phyloP scores from a whole-genome alignment of 2,329 filamentous ascomycete genomes.

The Neoscytalidium dimidiatum region DNA sequence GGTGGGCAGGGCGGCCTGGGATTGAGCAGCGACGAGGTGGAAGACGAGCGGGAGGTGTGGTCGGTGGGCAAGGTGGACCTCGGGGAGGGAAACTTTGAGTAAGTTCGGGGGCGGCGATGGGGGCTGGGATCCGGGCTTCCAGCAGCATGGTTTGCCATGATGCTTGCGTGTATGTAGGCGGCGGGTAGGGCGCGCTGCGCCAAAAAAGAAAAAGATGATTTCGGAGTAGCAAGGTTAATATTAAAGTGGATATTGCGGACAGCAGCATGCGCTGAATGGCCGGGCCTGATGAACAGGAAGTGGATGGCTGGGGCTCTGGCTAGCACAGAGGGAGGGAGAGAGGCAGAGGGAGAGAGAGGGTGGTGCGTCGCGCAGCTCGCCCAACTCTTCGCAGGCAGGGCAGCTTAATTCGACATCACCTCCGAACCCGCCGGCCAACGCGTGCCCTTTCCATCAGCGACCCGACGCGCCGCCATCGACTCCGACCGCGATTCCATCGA shows the following conservation, averaged over 20 bases:
- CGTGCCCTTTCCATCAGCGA: slow-evolving; percentile 12
- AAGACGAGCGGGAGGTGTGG: slow-evolving; percentile 96
- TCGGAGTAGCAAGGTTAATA: background rate
- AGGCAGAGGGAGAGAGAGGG: background rate
- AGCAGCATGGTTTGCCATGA: background rate
- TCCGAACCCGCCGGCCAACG: slow-evolving; percentile 5
- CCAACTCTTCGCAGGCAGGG: slow-evolving; percentile 1
- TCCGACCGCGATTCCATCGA: background rate
- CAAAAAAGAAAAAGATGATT: background rate
- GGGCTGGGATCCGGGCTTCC: background rate
- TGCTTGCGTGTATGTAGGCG: background rate
- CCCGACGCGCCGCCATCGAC: slow-evolving; percentile 17
- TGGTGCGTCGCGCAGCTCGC: background rate
- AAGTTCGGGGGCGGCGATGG: background rate
- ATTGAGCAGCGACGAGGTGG: slow-evolving; percentile 83
- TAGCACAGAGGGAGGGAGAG: background rate
- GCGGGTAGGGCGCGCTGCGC: too few relatives aligned
- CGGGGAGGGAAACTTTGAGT: slow-evolving; percentile 54
- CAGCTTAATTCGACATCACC: slow-evolving; percentile 19
- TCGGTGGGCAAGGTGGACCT: slow-evolving; percentile 89
- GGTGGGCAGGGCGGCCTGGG: slow-evolving; percentile 85
- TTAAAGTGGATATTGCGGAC: background rate
- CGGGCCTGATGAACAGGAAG: background rate
- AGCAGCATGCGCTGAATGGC: background rate
- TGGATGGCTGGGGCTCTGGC: background rate